phyloP scores from a whole-genome alignment of 192 early-diverging fungal species.

The Dissophora globulifera region DNA sequence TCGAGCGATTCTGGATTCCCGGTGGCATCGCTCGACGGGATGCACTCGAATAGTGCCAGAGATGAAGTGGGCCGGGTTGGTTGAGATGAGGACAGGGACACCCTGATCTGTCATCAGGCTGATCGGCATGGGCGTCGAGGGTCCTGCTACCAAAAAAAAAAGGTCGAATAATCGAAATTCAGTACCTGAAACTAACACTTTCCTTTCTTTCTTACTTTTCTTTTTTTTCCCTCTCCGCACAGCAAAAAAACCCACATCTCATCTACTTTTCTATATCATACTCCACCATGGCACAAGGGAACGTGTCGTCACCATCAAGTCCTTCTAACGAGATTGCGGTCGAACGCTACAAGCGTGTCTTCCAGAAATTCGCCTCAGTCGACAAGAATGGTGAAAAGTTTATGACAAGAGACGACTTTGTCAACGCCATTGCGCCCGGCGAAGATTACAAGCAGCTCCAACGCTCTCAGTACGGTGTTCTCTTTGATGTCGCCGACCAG shows the following conservation, averaged over 20 bases:
- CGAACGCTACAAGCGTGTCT: conserved; percentile 60
- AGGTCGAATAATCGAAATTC: too few species aligned
- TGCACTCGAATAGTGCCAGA: too few species aligned
- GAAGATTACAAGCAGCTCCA: conserved; percentile 67
- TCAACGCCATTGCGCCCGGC: conserved; percentile 62
- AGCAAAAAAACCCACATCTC: neutral
- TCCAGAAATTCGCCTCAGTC: conserved; percentile 61
- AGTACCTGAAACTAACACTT: neutral
- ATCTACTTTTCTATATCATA: neutral
- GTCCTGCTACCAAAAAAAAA: too few species aligned
- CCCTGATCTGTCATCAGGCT: too few species aligned
- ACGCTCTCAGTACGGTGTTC: conserved; percentile 64
- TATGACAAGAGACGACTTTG: conserved; percentile 71
- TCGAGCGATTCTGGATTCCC: too few species aligned
- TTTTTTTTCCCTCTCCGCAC: too few species aligned
- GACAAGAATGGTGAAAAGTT: conserved; percentile 61
- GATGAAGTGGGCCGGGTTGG: too few species aligned
- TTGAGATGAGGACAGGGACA: too few species aligned
- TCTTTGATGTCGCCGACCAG: conserved; percentile 71
- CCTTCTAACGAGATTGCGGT: conserved; percentile 21
- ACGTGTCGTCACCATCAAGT: neutral
- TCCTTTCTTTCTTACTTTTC: neutral
- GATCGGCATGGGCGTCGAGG: too few species aligned
- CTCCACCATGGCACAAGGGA: conserved; percentile 31
- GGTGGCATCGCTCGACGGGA: too few species aligned